Conservation (phyloP, 257 asterid genomes). For the Solanum stenotomum region DNA sequence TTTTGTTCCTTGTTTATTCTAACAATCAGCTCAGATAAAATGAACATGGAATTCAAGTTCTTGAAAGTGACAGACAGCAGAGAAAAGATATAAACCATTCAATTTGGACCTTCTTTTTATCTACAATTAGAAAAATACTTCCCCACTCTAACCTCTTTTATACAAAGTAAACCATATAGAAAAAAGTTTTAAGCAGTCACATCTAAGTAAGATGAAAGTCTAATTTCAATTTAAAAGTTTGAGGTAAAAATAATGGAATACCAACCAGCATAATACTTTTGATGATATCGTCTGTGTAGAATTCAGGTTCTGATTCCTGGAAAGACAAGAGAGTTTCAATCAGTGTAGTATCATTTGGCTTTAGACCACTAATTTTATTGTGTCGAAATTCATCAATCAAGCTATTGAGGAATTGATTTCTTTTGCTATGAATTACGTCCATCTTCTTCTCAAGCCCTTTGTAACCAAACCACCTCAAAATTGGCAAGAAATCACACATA, state of each 20-base stretch:
- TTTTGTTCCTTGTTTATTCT: neutral
- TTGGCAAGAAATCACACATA: constrained; percentile 8
- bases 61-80: neutral
- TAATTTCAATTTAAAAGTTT: neutral
- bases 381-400: constrained; percentile 22
- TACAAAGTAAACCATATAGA: neutral
- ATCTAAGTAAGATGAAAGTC: neutral
- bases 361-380: neutral
- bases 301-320: constrained; percentile 41
- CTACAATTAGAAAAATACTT: neutral
- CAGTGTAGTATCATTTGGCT: neutral
- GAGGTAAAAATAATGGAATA: neutral
- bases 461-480: constrained; percentile 46
- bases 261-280: constrained; percentile 36
- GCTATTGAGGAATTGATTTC: constrained; percentile 28
- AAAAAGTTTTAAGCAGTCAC: neutral
- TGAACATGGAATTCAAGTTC: neutral
- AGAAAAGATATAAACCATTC: neutral
- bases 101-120: neutral
- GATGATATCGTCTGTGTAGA: constrained; percentile 38
- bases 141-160: neutral
- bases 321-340: constrained; percentile 24
- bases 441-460: constrained; percentile 33
- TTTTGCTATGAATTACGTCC: constrained; percentile 11
- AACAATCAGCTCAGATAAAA: neutral